Percentiles rank a stretch among this genome's conserved stretches.
These are phyloP conservation scores for Aspergillus latus DNA, from an alignment of 2,329 filamentous ascomycete species.

Conservation along the genomic window DNA sequence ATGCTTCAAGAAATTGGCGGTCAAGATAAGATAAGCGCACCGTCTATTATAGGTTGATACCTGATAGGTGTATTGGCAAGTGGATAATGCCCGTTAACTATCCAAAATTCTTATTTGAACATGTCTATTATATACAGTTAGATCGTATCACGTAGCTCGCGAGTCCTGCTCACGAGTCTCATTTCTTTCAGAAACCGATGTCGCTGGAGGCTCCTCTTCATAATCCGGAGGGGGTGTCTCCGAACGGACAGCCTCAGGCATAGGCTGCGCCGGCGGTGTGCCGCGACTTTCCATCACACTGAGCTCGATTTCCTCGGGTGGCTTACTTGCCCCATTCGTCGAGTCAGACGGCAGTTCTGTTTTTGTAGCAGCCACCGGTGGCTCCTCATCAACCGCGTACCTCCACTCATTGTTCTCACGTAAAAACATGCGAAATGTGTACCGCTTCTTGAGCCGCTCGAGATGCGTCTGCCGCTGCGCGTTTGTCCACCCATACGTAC, in stretches of 20 bases:
- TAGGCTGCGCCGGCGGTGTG: not conserved
- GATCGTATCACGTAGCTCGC: slow-evolving; percentile 21
- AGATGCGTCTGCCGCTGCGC: slow-evolving; percentile 29
- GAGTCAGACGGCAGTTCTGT: not conserved
- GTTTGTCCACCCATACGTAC: slow-evolving; percentile 33
- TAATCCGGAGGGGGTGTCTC: not conserved
- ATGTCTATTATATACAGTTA: slow-evolving; percentile 10
- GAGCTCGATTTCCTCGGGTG: slow-evolving; percentile 19
- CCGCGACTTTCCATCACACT: slow-evolving; percentile 11
- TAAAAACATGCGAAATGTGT: slow-evolving; percentile 34
- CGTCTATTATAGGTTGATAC: no score
- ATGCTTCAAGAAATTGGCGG: no score
- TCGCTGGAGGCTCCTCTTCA: not conserved
- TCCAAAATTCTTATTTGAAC: slow-evolving; percentile 7
- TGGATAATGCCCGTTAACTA: not conserved
- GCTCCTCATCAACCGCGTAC: slow-evolving; percentile 36
- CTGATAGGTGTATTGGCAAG: no score
- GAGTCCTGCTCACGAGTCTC: slow-evolving; percentile 10
- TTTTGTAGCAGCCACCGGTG: slow-evolving; percentile 7
- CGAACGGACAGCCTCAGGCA: not conserved
- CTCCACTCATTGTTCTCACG: slow-evolving; percentile 30
- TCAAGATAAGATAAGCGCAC: no score
- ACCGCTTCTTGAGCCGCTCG: slow-evolving; percentile 29
- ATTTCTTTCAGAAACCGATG: not conserved
- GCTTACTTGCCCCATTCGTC: slow-evolving; percentile 7